Evolutionary conservation across 2,329 filamentous ascomycete species (phyloP).

Genomic region (Aspergillus puulaauensis): DNA sequence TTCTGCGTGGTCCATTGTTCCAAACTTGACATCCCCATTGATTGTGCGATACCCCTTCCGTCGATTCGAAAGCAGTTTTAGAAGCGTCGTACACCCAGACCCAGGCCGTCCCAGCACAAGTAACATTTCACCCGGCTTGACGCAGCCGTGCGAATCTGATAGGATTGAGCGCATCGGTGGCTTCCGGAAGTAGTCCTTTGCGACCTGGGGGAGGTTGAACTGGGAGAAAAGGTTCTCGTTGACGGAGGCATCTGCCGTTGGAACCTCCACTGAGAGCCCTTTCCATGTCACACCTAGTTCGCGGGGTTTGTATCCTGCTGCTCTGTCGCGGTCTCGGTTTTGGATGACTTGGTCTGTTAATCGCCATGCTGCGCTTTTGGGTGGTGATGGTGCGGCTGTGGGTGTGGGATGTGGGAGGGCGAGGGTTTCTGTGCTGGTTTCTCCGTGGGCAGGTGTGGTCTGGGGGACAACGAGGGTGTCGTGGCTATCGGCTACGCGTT

Average conservation of each 20-base stretch:
- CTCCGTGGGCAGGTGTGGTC: no score
- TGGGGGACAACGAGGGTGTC: no score
- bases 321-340: not conserved
- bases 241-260: not conserved
- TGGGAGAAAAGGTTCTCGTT: not conserved
- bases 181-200: not conserved
- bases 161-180: not conserved
- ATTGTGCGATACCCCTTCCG: slow-evolving; percentile 59
- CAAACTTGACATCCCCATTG: slow-evolving; percentile 59
- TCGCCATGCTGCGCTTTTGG: not conserved
- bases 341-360: not conserved
- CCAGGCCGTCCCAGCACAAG: not conserved
- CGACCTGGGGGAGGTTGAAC: not conserved
- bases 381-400: not conserved
- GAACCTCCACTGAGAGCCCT: not conserved
- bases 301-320: slow-evolving; percentile 31
- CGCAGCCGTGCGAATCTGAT: not conserved
- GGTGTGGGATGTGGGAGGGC: not conserved
- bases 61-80: slow-evolving; percentile 67
- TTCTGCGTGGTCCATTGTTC: slow-evolving; percentile 41
- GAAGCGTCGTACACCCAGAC: slow-evolving; percentile 26
- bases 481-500: no score
- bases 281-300: slow-evolving; percentile 28
- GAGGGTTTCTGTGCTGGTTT: slow-evolving; percentile 31
- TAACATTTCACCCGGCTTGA: not conserved